Base-by-base conservation (phyloP, 1,284 basidiomycete genomes). In the Pseudozyma thailandica region DNA sequence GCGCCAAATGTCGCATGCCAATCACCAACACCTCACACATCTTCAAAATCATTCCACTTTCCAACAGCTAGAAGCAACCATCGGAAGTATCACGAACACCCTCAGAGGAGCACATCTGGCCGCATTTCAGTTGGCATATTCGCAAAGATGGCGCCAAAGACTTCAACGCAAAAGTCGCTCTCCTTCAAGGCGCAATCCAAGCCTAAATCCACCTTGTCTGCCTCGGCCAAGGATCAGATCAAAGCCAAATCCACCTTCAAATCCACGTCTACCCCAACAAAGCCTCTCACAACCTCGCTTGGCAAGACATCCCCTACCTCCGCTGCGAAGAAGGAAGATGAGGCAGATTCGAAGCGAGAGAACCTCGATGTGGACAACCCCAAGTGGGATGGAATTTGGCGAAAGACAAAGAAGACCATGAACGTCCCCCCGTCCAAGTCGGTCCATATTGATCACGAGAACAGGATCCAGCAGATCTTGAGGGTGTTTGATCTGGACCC, bases 401-500 rank as follows among this genome's bases (percentile, higher is more conserved):
- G 59, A 6, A 61, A 69, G 25, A 66, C 69, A 5, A 70, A 68
- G 49, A 70, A 66, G 60, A 55, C 42, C 23, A 55, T 60, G 52
- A 70, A 63, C 39, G 53, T 66, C 5, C 61, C 60, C 20, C 53
- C 54, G 25, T 74, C 50, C 42, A 60, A 52, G 18, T 43, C 64
- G 65, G 76, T 81, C 6, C 80, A 82, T 30, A 63, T 70, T 4
- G 73, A 80, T 12, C 62, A 68, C 27, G 57, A 76, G 50, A 71
- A 74, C 28, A 71, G 79, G 26, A 76, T 82, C 33, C 69, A 81
- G 38, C 78, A 76, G 55, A 80, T 80, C 31, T 51, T 82, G 50
- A 64, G 80, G 18, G 72, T 79, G 8, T 82, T 82, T 45, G 80
- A 82, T 52, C 56, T 81, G 30, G 72, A 82, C 57, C 72, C 79